A percentile compares a stretch with the other conserved stretches of the same genome.
phyloP scores from a whole-genome alignment of 495 filamentous ascomycete species.

The Aspergillus olivimuriae region DNA sequence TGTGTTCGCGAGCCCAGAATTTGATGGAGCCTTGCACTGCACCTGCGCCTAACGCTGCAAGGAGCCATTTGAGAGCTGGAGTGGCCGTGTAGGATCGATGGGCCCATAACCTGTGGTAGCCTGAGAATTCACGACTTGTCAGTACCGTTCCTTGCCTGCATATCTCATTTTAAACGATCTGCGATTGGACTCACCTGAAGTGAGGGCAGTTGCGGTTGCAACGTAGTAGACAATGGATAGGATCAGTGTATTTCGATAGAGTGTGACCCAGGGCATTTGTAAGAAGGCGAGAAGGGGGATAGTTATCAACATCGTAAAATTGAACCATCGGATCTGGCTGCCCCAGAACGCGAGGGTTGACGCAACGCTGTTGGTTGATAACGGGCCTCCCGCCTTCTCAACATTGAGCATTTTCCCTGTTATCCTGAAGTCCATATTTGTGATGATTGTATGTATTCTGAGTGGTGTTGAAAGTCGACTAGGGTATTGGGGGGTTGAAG shows the following conservation, averaged over 20 bases:
- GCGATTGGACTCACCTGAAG: neutral
- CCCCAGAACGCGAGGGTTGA: no score
- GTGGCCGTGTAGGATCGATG: conserved; percentile 81
- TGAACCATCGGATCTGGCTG: conserved; percentile 2
- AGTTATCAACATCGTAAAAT: neutral
- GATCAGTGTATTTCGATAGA: neutral
- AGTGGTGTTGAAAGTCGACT: no score
- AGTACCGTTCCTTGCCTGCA: no score
- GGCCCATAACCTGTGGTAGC: conserved; percentile 80
- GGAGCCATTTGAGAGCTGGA: conserved; percentile 69
- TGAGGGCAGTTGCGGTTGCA: neutral
- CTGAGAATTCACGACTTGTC: conserved; percentile 16
- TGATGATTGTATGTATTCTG: no score
- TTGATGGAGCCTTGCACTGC: conserved; percentile 83
- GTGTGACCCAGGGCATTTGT: neutral
- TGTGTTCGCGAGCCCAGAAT: conserved; percentile 90
- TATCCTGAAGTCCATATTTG: no score
- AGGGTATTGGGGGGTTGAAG: no score
- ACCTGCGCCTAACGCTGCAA: conserved; percentile 76
- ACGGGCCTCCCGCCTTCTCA: no score
- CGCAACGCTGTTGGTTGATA: no score
- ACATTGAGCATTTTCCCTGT: no score
- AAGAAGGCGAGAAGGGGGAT: neutral
- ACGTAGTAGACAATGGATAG: neutral
- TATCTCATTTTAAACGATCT: neutral